phyloP scores from a whole-genome alignment of 192 early-diverging fungal species.

The Martensiomyces pterosporus region DNA sequence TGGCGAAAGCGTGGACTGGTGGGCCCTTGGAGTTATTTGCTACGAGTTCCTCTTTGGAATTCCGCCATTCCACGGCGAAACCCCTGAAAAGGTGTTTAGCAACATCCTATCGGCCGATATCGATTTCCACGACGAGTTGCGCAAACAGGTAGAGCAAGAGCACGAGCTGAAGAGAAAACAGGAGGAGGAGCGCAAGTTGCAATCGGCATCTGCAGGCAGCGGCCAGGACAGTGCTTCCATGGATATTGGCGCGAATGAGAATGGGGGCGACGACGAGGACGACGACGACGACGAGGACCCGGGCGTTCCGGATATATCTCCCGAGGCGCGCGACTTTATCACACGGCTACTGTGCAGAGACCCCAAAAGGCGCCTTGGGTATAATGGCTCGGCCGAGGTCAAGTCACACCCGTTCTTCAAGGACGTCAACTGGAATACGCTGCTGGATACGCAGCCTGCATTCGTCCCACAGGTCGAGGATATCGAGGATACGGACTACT shows the following conservation, averaged over 20 bases:
- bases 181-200: neutral
- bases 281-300: constrained; percentile 16
- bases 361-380: constrained; percentile 55
- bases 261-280: constrained; percentile 2
- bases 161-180: neutral
- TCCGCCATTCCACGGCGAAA: constrained; percentile 68
- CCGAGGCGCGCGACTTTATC: constrained; percentile 47
- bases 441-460: constrained; percentile 60
- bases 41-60: constrained; percentile 89
- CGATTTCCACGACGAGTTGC: constrained; percentile 38
- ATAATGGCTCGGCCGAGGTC: constrained; percentile 56
- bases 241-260: too few species aligned
- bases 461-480: constrained; percentile 78
- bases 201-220: neutral
- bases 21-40: constrained; percentile 87
- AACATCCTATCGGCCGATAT: constrained; percentile 33
- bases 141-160: constrained; percentile 4
- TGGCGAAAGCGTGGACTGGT: constrained; percentile 78
- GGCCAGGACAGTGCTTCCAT: too few species aligned
- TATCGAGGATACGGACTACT: constrained; percentile 88
- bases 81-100: constrained; percentile 42
- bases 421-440: constrained; percentile 57
- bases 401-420: constrained; percentile 61
- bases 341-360: constrained; percentile 57
- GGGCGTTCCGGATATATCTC: constrained; percentile 15